phyloP scores from a whole-genome alignment of 2,329 filamentous ascomycete genomes.

The Kalaharituber pfeilii region DNA sequence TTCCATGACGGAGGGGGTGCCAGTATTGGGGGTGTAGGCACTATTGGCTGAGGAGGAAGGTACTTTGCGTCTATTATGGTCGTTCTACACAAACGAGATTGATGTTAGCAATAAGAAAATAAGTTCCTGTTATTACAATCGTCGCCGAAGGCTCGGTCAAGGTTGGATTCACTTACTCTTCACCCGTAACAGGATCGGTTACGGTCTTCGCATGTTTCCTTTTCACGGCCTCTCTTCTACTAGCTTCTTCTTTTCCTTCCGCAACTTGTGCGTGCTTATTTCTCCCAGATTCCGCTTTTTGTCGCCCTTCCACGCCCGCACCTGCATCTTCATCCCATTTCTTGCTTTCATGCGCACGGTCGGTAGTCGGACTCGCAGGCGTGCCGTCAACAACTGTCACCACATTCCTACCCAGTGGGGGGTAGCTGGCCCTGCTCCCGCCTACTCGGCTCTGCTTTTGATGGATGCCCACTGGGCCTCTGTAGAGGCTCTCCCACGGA shows the following conservation, averaged over 20 bases:
- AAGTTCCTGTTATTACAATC: no score
- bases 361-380: not conserved
- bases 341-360: conserved; percentile 1
- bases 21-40: conserved; percentile 1
- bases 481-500: not conserved
- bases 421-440: not conserved
- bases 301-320: conserved; percentile 12
- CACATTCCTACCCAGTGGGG: not conserved
- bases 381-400: not conserved
- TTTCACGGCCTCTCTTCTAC: not conserved
- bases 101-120: no score
- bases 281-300: not conserved
- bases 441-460: not conserved
- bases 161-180: conserved; percentile 5
- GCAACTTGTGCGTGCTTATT: not conserved
- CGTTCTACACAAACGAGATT: no score
- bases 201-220: conserved; percentile 10
- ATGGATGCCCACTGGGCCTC: not conserved
- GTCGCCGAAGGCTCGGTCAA: not conserved
- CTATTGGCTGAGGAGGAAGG: conserved; percentile 8
- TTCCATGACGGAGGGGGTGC: conserved; percentile 11
- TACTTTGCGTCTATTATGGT: conserved; percentile 17
- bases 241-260: conserved; percentile 1
- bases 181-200: conserved; percentile 14
- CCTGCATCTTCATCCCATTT: no score